A percentile compares a stretch with the other conserved stretches of the same genome.
Evolutionary conservation across 768 basidiomycete species (phyloP).

Genomic region (Amanita pallidorosea): DNA sequence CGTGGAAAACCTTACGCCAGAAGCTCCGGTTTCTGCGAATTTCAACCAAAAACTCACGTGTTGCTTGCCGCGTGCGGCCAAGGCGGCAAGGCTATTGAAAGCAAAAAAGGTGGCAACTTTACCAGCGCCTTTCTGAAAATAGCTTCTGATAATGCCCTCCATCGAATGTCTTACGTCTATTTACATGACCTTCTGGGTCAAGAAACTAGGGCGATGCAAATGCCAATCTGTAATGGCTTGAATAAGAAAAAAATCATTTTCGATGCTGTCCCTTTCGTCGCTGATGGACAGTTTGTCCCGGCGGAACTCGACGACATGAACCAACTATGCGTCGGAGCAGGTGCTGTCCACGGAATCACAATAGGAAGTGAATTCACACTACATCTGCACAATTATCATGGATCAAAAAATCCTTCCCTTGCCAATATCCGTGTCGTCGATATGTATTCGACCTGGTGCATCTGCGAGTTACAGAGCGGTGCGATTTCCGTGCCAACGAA

Average conservation of each 20-base stretch:
- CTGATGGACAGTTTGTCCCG: slow-evolving; percentile 36
- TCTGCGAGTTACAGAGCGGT: slow-evolving; percentile 31
- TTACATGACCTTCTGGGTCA: slow-evolving; percentile 33
- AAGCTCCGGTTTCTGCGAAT: slow-evolving; percentile 34
- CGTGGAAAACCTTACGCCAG: slow-evolving; percentile 24
- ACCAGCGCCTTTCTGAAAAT: slow-evolving; percentile 44
- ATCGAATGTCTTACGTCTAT: slow-evolving; percentile 38
- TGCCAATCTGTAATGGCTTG: slow-evolving; percentile 38
- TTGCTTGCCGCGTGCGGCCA: slow-evolving; percentile 47
- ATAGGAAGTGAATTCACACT: slow-evolving; percentile 52
- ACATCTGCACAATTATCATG: slow-evolving; percentile 51
- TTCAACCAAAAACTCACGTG: slow-evolving; percentile 30
- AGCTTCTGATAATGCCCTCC: slow-evolving; percentile 34
- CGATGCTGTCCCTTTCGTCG: slow-evolving; percentile 41
- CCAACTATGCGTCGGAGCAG: slow-evolving; percentile 40
- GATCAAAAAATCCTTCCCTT: slow-evolving; percentile 44
- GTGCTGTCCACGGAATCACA: slow-evolving; percentile 53
- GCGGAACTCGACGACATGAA: slow-evolving; percentile 26
- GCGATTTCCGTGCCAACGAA: slow-evolving; percentile 18
- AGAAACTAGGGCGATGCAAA: slow-evolving; percentile 30
- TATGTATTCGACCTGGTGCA: slow-evolving; percentile 49
- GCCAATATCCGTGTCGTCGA: slow-evolving; percentile 40
- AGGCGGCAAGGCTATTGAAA: slow-evolving; percentile 46
- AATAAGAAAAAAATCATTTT: slow-evolving; percentile 42
- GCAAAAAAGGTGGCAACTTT: slow-evolving; percentile 53